Evolutionary conservation across 2,329 filamentous ascomycete genomes (phyloP).

Genomic region (Penicillium frequentans): DNA sequence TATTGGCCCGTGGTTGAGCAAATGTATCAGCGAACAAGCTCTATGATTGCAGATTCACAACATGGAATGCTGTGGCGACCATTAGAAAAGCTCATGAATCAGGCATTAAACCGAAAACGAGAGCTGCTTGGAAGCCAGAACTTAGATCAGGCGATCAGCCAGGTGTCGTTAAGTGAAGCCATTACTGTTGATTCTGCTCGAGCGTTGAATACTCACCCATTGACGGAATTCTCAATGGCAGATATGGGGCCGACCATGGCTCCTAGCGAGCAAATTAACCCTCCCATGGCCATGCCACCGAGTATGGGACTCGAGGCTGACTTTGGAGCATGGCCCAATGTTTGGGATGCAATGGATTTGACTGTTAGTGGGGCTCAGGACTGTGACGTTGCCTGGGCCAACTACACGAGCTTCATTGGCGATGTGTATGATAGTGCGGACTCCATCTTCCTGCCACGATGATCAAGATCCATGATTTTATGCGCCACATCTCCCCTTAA

Average conservation of each 20-base stretch:
- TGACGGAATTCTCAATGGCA: background rate
- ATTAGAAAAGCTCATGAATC: constrained; percentile 31
- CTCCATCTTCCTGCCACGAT: constrained; percentile 18
- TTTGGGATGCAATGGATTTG: constrained; percentile 4
- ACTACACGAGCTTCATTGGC: constrained; percentile 30
- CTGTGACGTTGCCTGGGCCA: constrained; percentile 25
- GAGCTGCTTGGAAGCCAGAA: constrained; percentile 8
- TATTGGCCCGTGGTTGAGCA: constrained; percentile 28
- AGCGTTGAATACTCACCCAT: background rate
- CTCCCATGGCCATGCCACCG: constrained; percentile 1
- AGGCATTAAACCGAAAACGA: constrained; percentile 18
- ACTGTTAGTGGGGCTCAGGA: background rate
- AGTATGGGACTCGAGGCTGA: constrained; percentile 8
- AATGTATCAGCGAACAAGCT: constrained; percentile 23
- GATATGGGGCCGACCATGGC: background rate
- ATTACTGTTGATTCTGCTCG: constrained; percentile 2
- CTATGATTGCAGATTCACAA: constrained; percentile 27
- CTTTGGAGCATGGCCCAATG: constrained; percentile 5
- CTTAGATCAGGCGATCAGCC: background rate
- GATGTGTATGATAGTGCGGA: constrained; percentile 28
- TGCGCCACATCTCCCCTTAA: background rate
- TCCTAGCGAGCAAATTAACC: constrained; percentile 6
- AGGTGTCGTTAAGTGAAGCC: background rate
- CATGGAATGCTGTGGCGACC: constrained; percentile 33
- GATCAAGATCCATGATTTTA: background rate